Conservation (phyloP, 345 rosid genomes). For the Cardamine chenopodiifolia region DNA sequence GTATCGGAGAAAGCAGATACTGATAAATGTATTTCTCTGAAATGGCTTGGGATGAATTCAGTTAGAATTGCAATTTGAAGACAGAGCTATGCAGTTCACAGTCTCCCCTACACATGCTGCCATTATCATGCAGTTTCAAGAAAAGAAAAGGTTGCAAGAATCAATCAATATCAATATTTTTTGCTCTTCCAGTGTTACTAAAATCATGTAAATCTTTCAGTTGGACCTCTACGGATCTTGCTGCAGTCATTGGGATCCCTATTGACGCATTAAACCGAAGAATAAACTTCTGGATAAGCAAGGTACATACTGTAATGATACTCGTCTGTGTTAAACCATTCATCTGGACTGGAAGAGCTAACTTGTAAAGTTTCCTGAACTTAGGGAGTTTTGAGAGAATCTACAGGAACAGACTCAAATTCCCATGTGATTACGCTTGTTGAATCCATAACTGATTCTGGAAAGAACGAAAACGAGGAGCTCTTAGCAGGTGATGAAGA, state of each 20-base stretch:
- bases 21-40: slow-evolving; percentile 2
- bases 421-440: slow-evolving; percentile 62
- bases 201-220: slow-evolving; percentile 48
- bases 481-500: slow-evolving; percentile 80
- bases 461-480: slow-evolving; percentile 65
- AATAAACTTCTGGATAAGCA: slow-evolving; percentile 87
- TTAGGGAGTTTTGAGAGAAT: slow-evolving; percentile 85
- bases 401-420: slow-evolving; percentile 53
- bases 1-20: not conserved
- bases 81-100: slow-evolving; percentile 69
- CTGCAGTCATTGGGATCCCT: slow-evolving; percentile 70
- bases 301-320: slow-evolving; percentile 50
- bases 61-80: slow-evolving; percentile 96
- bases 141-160: slow-evolving; percentile 60
- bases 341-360: not conserved
- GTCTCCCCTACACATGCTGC: slow-evolving; percentile 92
- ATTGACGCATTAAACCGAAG: slow-evolving; percentile 69
- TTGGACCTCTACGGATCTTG: slow-evolving; percentile 81
- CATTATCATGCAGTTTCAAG: slow-evolving; percentile 93
- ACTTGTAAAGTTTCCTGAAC: slow-evolving; percentile 16
- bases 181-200: slow-evolving; percentile 6
- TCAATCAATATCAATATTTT: not conserved
- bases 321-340: slow-evolving; percentile 13
- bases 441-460: slow-evolving; percentile 64
- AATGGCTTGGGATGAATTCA: slow-evolving; percentile 41